Evolutionary conservation across 768 basidiomycete species (phyloP).

Genomic region (Termitomyces sp.): DNA sequence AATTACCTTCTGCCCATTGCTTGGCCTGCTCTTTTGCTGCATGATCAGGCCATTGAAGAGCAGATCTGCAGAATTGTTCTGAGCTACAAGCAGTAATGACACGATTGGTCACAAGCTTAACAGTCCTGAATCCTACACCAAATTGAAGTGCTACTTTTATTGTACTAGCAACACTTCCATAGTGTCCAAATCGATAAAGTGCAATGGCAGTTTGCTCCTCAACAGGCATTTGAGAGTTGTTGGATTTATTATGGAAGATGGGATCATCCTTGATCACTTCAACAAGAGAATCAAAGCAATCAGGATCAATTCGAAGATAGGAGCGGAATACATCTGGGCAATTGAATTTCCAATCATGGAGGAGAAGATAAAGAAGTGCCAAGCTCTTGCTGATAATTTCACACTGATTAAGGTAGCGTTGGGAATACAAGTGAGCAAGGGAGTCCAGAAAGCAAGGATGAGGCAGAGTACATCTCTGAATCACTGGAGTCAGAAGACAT

Average conservation of each 20-base stretch:
- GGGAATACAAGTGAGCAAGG: background rate
- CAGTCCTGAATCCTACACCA: constrained; percentile 34
- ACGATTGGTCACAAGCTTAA: constrained; percentile 22
- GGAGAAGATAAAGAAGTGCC: constrained; percentile 3
- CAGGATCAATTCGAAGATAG: constrained; percentile 17
- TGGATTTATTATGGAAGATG: constrained; percentile 28
- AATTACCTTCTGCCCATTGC: constrained; percentile 31
- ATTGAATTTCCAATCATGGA: background rate
- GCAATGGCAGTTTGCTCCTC: constrained; percentile 34
- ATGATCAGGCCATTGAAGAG: constrained; percentile 28
- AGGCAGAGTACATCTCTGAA: background rate
- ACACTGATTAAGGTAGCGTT: background rate
- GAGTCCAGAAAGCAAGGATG: background rate
- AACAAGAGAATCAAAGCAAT: too few species aligned
- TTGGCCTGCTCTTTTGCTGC: constrained; percentile 35
- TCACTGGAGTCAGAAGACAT: background rate
- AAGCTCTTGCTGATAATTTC: background rate
- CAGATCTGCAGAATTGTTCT: constrained; percentile 20
- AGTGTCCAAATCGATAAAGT: constrained; percentile 19
- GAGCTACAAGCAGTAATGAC: constrained; percentile 26
- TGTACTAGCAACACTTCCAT: constrained; percentile 33
- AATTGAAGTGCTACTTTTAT: constrained; percentile 33
- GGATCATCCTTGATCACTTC: constrained; percentile 12
- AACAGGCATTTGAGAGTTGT: constrained; percentile 26
- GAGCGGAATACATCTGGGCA: constrained; percentile 17